Evolutionary conservation across 306 rosid species (phyloP).

Genomic region (Pyrus bretschneideri): DNA sequence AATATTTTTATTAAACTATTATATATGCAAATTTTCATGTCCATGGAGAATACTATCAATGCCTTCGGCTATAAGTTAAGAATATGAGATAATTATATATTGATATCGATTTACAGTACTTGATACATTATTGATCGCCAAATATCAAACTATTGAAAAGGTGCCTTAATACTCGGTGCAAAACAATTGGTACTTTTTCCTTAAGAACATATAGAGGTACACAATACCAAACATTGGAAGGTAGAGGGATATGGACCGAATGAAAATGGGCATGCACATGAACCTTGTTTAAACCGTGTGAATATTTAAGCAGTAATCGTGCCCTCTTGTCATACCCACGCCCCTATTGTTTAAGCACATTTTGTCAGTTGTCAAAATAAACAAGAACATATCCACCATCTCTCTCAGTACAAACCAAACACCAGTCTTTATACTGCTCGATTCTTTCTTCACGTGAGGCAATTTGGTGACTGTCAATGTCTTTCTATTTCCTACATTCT

Average conservation of each 20-base stretch:
- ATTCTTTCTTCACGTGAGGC: conserved; percentile 19
- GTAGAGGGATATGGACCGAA: neutral
- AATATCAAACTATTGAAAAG: too few species aligned
- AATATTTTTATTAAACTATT: neutral
- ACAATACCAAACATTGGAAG: neutral
- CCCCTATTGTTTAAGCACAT: conserved; percentile 13
- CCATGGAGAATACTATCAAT: neutral
- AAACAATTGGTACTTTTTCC: too few species aligned
- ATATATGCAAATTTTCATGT: neutral
- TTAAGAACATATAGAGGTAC: neutral
- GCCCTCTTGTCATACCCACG: conserved; percentile 13
- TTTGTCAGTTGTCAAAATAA: conserved; percentile 44
- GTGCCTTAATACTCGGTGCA: neutral
- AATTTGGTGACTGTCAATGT: conserved; percentile 2
- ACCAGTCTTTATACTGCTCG: neutral
- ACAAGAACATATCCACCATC: conserved; percentile 33
- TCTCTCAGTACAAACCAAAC: neutral
- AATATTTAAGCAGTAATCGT: conserved; percentile 15
- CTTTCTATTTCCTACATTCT: neutral
- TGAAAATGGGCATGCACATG: neutral
- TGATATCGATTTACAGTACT: neutral
- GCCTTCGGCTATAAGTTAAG: neutral
- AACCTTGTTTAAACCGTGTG: conserved; percentile 28
- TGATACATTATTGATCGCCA: neutral
- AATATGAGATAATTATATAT: neutral